Percentiles rank a stretch among this genome's conserved stretches.
phyloP scores from a whole-genome alignment of 116 monocot species.

The Papilionanthe hybrid region DNA sequence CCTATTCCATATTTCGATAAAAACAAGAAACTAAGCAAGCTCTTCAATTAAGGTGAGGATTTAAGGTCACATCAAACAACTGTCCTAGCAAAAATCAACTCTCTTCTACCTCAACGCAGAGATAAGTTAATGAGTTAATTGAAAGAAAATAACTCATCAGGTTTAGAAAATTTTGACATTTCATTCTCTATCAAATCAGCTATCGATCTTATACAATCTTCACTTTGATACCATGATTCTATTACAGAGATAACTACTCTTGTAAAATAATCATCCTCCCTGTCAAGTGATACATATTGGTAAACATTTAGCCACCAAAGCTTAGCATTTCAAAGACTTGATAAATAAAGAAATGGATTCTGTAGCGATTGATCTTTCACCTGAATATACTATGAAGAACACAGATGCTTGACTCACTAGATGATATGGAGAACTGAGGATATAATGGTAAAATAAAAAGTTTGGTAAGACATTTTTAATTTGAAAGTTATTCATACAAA shows the following conservation, averaged over 20 bases:
- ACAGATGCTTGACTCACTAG: conserved; percentile 88
- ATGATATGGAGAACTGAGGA: conserved; percentile 94
- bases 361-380: conserved; percentile 21
- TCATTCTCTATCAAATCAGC: conserved; percentile 81
- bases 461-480: conserved; percentile 43
- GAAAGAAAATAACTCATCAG: conserved; percentile 44
- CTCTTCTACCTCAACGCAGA: too few relatives aligned
- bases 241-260: conserved; percentile 79
- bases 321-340: not conserved
- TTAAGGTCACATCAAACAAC: not conserved
- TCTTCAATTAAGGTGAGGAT: not conserved
- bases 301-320: not conserved
- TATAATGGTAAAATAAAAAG: conserved; percentile 90
- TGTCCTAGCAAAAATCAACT: not conserved
- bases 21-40: not conserved
- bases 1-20: not conserved
- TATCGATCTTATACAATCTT: conserved; percentile 87
- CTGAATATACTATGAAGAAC: conserved; percentile 67
- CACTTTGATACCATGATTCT: conserved; percentile 88
- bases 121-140: not conserved
- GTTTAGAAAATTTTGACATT: conserved; percentile 46
- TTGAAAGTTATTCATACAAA: too few relatives aligned
- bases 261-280: too few relatives aligned
- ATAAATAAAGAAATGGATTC: not conserved
- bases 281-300: conserved; percentile 18